A percentile compares a stretch with the other conserved stretches of the same genome.
phyloP scores from a whole-genome alignment of 1,139 yeast genomes.

The Scheffersomyces segobiensis region DNA sequence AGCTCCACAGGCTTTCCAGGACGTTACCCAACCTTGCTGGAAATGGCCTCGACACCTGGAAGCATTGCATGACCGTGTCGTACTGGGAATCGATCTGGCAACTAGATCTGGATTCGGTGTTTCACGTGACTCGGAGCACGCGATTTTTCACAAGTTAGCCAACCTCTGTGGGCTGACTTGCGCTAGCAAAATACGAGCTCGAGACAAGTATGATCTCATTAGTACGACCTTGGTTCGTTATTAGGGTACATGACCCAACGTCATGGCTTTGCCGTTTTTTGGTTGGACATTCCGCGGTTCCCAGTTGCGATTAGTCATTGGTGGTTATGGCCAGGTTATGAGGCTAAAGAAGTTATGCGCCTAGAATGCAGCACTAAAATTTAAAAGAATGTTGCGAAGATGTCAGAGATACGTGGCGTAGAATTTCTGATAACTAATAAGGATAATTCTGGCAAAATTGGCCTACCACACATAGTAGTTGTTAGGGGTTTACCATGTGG shows the following conservation, averaged over 20 bases:
- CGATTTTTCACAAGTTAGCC: background rate
- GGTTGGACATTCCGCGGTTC: background rate
- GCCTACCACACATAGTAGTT: background rate
- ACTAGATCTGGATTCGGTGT: background rate
- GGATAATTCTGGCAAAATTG: background rate
- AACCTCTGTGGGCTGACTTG: background rate
- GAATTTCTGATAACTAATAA: background rate
- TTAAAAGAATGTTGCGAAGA: background rate
- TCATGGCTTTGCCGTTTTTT: background rate
- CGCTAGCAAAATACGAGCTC: background rate
- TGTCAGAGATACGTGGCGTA: background rate
- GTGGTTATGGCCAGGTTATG: background rate
- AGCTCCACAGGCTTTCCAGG: background rate
- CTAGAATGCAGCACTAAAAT: background rate
- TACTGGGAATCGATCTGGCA: background rate
- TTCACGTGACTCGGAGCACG: background rate
- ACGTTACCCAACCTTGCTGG: background rate
- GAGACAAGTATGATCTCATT: background rate
- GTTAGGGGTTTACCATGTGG: too few relatives aligned
- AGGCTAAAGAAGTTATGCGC: background rate
- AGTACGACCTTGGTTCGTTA: too few relatives aligned
- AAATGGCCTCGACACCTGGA: background rate
- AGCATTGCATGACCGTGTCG: background rate
- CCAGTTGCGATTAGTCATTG: background rate
- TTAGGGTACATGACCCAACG: background rate